Base-by-base conservation (phyloP, 768 basidiomycete species). In the Crepidotus variabilis region DNA sequence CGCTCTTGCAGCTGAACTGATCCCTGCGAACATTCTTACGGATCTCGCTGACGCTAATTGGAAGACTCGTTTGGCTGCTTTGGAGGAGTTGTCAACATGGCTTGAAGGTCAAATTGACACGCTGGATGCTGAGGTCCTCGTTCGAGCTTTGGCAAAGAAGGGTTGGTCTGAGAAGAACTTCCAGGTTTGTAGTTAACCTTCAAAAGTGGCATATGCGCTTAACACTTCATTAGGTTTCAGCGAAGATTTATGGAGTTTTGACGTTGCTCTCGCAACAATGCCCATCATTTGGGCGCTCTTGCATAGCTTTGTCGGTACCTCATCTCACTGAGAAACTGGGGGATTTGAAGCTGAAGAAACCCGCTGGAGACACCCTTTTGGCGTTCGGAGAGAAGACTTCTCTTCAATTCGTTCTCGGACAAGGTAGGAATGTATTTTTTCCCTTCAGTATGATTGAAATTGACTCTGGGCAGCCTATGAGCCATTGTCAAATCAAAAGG, bases 111-210 rank as follows among this genome's bases (percentile, higher is more conserved):
- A 80, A 24, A 79, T 85, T 11, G 78, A 81, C 33, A 75, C 78
- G 0, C 72, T 91, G 1, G 96, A 99, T 61, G 85, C 88, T 11
- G 97, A 99, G 70, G 84, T 99, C 4, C 65, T 99, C 35, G 83
- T 98, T 18, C 81, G 96, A 22, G 87, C 90, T 61, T 72, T 98
- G 57, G 87, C 83, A 2, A 98, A 96, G 78, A 93, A 91, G 60
- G 94, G 95, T 2, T 98, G 94, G 94, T 82, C 79, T n/a, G 97
- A 99, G 75, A 98, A 97, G 78, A 99, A 98, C 65, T 99, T 99
- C 62, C 96, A 99, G 76, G 95, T 90, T 57, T 55, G 71, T 65
- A 6, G 28, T n/a, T 46, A 16, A 18, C 35, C 34, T 51, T 55
- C 47, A 57, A 28, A 51, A 8, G 22, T 10, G 52, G 2, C 20